Percentiles rank a stretch among this genome's conserved stretches.
Evolutionary conservation across 345 rosid species (phyloP).

Genomic region (Pelargonium nanum): DNA sequence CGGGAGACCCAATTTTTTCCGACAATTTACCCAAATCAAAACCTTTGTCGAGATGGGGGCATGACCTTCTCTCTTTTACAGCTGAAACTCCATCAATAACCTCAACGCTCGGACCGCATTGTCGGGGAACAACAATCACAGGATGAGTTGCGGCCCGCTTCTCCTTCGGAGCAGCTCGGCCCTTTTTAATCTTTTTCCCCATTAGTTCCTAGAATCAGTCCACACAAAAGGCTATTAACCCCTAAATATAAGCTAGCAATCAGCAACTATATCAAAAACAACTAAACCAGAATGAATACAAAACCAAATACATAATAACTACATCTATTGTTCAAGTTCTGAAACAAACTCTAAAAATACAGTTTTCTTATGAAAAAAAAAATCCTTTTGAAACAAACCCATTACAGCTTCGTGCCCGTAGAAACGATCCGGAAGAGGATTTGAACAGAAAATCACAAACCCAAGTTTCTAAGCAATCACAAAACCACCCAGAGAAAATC

Average conservation of each 20-base stretch:
- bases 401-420: background rate
- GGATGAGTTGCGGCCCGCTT: constrained; percentile 26
- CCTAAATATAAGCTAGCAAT: background rate
- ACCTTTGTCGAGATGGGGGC: constrained; percentile 59
- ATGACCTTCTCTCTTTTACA: constrained; percentile 37
- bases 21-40: constrained; percentile 45
- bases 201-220: too few relatives aligned
- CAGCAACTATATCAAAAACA: background rate
- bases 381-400: too few relatives aligned
- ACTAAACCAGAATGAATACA: background rate
- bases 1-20: constrained; percentile 44
- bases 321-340: too few relatives aligned
- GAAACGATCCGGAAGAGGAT: background rate
- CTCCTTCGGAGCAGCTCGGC: constrained; percentile 48
- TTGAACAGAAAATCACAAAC: background rate
- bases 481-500: background rate
- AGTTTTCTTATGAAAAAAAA: too few relatives aligned
- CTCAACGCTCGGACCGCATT: constrained; percentile 19
- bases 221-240: too few relatives aligned
- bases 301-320: background rate
- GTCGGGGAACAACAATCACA: constrained; percentile 28
- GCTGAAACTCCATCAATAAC: constrained; percentile 19
- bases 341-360: too few relatives aligned
- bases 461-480: background rate
- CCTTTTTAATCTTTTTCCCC: constrained; percentile 83